Percentiles rank a stretch among this genome's conserved stretches.
Conservation (phyloP, 805 yeast genomes). For the Candida peoriensis region DNA sequence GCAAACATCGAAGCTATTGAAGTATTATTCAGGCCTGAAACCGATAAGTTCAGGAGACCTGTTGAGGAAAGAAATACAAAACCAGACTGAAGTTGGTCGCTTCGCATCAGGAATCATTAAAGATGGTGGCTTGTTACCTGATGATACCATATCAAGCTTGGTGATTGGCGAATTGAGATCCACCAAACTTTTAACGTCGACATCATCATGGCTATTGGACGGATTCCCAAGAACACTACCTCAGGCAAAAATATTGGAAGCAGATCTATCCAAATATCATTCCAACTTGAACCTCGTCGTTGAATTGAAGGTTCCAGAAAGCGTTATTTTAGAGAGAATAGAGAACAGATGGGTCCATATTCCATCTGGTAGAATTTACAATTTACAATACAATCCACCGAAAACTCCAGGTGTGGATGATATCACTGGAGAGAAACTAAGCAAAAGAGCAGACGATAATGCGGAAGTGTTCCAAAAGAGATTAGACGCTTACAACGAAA, state of each 20-base stretch:
- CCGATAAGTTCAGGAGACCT: slow-evolving; percentile 84
- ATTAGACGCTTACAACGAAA: slow-evolving; percentile 53
- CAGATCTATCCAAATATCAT: slow-evolving; percentile 31
- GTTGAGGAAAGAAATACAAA: slow-evolving; percentile 60
- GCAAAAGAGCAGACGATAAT: slow-evolving; percentile 79
- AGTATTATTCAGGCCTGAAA: slow-evolving; percentile 44
- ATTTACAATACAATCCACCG: slow-evolving; percentile 85
- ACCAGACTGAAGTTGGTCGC: slow-evolving; percentile 47
- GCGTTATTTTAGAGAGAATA: slow-evolving; percentile 75
- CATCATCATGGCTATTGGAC: slow-evolving; percentile 70
- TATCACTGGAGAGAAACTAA: slow-evolving; percentile 80
- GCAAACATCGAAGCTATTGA: slow-evolving; percentile 61
- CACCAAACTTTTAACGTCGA: slow-evolving; percentile 37
- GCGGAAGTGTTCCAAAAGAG: slow-evolving; percentile 67
- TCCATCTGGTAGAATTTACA: slow-evolving; percentile 84
- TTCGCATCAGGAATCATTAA: slow-evolving; percentile 53
- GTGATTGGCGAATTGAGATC: slow-evolving; percentile 44
- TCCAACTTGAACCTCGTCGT: slow-evolving; percentile 69
- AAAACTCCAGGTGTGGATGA: slow-evolving; percentile 77
- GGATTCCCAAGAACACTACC: slow-evolving; percentile 83
- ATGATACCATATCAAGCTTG: slow-evolving; percentile 55
- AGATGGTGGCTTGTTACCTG: slow-evolving; percentile 71
- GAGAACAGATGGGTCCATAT: slow-evolving; percentile 81
- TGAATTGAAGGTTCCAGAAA: slow-evolving; percentile 80
- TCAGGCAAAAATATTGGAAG: slow-evolving; percentile 63